Percentiles rank a stretch among this genome's conserved stretches.
phyloP scores from a whole-genome alignment of 371 early-diverging fungal genomes.

The Mortierella polycephala region DNA sequence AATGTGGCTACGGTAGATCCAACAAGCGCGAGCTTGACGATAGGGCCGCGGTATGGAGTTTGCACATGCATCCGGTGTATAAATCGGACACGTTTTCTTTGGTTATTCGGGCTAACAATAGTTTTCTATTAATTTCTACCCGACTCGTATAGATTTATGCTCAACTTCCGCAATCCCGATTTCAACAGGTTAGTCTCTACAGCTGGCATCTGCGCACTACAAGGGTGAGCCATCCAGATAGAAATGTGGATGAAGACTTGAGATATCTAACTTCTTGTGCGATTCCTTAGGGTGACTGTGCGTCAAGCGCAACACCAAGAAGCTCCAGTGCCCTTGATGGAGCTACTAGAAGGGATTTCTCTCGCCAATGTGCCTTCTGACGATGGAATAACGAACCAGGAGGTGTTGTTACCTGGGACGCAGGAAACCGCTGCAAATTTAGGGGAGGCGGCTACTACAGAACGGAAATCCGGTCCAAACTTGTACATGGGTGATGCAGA shows the following conservation, averaged over 20 bases:
- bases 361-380: constrained; percentile 27
- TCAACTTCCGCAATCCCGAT: constrained; percentile 49
- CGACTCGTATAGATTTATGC: constrained; percentile 24
- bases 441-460: constrained; percentile 1
- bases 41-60: constrained; percentile 27
- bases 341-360: constrained; percentile 31
- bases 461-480: not conserved
- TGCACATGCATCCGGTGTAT: too few relatives aligned
- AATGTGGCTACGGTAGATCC: constrained; percentile 18
- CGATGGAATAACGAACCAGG: constrained; percentile 17
- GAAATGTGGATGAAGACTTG: too few relatives aligned
- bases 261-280: too few relatives aligned
- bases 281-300: constrained; percentile 14
- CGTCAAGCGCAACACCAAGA: constrained; percentile 23
- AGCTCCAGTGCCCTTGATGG: constrained; percentile 27
- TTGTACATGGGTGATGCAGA: constrained; percentile 44
- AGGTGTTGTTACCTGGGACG: not conserved
- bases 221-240: not conserved
- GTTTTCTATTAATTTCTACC: not conserved
- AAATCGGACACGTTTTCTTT: too few relatives aligned
- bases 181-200: constrained; percentile 31
- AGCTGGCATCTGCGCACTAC: not conserved
- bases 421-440: not conserved
- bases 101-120: too few relatives aligned
- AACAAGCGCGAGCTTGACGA: constrained; percentile 27